Evolutionary conservation across 148 eudicot genomes (phyloP), one percentile per base, ranked within the genome.

Genomic region (Euryodendron excelsum): DNA sequence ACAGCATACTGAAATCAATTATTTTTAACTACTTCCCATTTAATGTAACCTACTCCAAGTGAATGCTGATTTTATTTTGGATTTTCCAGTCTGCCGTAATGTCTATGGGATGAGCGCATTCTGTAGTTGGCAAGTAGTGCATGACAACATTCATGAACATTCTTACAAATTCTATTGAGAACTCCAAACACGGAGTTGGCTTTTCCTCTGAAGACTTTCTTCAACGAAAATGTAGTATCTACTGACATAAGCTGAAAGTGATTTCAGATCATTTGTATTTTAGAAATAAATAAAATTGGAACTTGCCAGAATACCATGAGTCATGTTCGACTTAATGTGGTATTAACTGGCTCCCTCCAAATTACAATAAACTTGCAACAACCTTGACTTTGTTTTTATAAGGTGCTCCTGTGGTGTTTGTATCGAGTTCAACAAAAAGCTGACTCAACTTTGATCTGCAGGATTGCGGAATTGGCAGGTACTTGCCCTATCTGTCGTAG

Each of bases 401-500:
- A 70, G 50, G 15, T 36, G 55, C 34, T 23, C 34, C 39, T 23
- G 31, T 20, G 10, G 41, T 41, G 34, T 13, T 68, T 28, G n/a
- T 14, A 25, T 33, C 37, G 6, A 55, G 62, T 55, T 3, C 45
- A 53, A 21, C 30, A 18, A 27, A 15, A 72, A 71, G 50, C 30
- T 45, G 53, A 74, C 27, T 25, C 21, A 20, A 37, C 23, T 55
- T 80, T 72, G 25, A 48, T 80, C 58, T 84, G 76, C 92, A 94
- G 97, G 87, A 86, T 91, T 65, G 91, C 87, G 3, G 95, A 92
- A 76, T 85, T 85, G 80, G 89, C 89, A 5, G 91, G 93, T 50
- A 88, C 78, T 75, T 94, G 98, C 80, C 97, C 97, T 15, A 90
- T 94, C 77, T 94, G 97, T 67, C 93, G 93, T 13, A 87, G 89